Percentiles rank a stretch among this genome's conserved stretches.
Evolutionary conservation across 129 eudicot genomes (phyloP).

Genomic region (Oenanthe sinensis): DNA sequence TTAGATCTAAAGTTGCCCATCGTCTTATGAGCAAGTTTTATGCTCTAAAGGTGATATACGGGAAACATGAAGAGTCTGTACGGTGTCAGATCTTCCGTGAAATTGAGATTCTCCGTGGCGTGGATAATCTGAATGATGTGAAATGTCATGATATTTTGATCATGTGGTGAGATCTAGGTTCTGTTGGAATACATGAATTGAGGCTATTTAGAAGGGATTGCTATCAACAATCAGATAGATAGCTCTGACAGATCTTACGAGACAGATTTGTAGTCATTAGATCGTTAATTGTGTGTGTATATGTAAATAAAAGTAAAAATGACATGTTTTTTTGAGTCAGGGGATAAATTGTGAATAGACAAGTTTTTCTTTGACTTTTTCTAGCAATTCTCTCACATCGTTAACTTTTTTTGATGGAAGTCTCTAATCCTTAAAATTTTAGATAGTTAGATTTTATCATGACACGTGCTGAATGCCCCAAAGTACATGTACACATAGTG

Average conservation of each 20-base stretch:
- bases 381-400: too few relatives aligned
- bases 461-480: too few relatives aligned
- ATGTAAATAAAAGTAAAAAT: too few relatives aligned
- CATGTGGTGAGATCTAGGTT: constrained; percentile 84
- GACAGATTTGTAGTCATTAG: too few relatives aligned
- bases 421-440: too few relatives aligned
- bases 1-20: constrained; percentile 71
- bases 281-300: too few relatives aligned
- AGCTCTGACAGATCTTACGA: constrained; percentile 47
- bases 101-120: constrained; percentile 77
- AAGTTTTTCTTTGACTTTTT: too few relatives aligned
- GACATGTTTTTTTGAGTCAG: too few relatives aligned
- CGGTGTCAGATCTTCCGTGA: constrained; percentile 81
- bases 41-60: constrained; percentile 76
- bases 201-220: constrained; percentile 61
- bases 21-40: constrained; percentile 47
- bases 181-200: constrained; percentile 67
- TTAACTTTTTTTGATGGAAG: too few relatives aligned
- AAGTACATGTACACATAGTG: too few relatives aligned
- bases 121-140: constrained; percentile 65
- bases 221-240: constrained; percentile 38
- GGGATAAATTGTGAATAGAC: too few relatives aligned
- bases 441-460: too few relatives aligned
- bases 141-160: constrained; percentile 65
- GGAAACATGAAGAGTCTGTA: constrained; percentile 71